Evolutionary conservation across 108 stramenopile genomes (phyloP), one percentile per base, ranked within the genome.

Genomic region (Cyclostephanos invisitatus): DNA sequence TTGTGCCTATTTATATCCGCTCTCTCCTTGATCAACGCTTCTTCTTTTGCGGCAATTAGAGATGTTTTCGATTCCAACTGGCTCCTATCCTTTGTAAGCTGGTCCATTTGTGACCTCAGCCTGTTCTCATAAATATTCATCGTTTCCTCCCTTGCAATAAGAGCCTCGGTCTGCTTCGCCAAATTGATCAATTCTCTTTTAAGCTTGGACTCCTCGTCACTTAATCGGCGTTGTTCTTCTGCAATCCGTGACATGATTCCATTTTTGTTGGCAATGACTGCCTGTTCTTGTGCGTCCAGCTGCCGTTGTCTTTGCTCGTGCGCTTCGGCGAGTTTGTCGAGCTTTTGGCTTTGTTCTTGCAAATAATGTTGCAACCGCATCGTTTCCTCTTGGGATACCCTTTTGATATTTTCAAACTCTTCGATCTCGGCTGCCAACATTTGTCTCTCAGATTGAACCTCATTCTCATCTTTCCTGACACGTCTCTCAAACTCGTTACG

Each of bases 221-320:
- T 17, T 3, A 69, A 54, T 28, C 42, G 67, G 29, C 28, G 18
- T 47, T 80, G 71, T 14, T 80, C 72, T 14, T 72, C 68, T 38
- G 73, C 78, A 22, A 73, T 7, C 56, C 73, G 67, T 8, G 68
- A n/a, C 60, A 80, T 73, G 46, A 80, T 46, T 21, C 37, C 78
- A 36, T 64, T 27, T 50, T 73, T 73, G 27, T 72, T 55, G 25
- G 51, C 42, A n/a, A 38, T 22, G 28, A 80, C 38, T 29, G 55
- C 49, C 59, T 64, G 53, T 36, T 80, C 78, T 70, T 79, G 60
- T 0, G 51, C 32, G 20, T 49, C 66, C 29, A 79, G 60, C 46
- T 72, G 56, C 0, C 27, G 32, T 29, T 68, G 62, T 66, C 62
- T 67, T 38, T 50, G 64, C 17, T 60, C 38, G 20, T 79, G 60